A percentile compares a stretch with the other conserved stretches of the same genome.
phyloP scores from a whole-genome alignment of 2,329 filamentous ascomycete species.

The Calonectria honghensis region DNA sequence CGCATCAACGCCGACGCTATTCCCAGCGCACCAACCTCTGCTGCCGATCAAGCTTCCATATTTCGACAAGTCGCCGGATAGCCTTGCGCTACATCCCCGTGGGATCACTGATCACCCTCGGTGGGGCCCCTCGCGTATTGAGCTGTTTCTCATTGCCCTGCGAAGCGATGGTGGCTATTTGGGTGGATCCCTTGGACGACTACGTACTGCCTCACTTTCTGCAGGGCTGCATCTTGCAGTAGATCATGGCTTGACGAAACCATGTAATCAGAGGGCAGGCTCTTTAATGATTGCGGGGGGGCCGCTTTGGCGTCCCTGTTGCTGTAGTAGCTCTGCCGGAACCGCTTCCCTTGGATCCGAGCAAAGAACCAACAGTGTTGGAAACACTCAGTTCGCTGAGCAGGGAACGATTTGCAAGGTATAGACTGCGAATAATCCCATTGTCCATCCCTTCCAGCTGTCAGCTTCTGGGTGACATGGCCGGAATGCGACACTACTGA shows the following conservation, averaged over 20 bases:
- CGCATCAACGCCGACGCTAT: conserved; percentile 13
- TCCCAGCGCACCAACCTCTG: conserved; percentile 15
- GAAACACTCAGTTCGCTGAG: conserved; percentile 4
- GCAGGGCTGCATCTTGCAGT: conserved; percentile 36
- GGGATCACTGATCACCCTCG: neutral
- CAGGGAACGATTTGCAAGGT: conserved; percentile 4
- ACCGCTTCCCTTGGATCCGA: conserved; percentile 20
- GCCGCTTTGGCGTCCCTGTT: neutral
- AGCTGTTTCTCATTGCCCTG: conserved; percentile 2
- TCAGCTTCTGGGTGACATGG: neutral
- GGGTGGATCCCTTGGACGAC: conserved; percentile 4
- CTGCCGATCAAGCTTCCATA: conserved; percentile 34
- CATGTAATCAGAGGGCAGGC: conserved; percentile 3
- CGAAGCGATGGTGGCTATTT: conserved; percentile 1
- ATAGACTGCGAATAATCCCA: conserved; percentile 10
- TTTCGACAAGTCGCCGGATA: conserved; percentile 34
- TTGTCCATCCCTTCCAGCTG: neutral
- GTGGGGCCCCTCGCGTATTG: conserved; percentile 29
- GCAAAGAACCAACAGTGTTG: neutral
- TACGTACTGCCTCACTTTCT: conserved; percentile 13
- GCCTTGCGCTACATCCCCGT: conserved; percentile 5
- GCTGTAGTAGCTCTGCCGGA: conserved; percentile 19
- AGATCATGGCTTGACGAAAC: conserved; percentile 30
- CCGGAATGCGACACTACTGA: conserved; percentile 8
- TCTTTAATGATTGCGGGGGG: conserved; percentile 18